phyloP scores from a whole-genome alignment of 2,329 filamentous ascomycete genomes.

The Nigrospora osmanthi region DNA sequence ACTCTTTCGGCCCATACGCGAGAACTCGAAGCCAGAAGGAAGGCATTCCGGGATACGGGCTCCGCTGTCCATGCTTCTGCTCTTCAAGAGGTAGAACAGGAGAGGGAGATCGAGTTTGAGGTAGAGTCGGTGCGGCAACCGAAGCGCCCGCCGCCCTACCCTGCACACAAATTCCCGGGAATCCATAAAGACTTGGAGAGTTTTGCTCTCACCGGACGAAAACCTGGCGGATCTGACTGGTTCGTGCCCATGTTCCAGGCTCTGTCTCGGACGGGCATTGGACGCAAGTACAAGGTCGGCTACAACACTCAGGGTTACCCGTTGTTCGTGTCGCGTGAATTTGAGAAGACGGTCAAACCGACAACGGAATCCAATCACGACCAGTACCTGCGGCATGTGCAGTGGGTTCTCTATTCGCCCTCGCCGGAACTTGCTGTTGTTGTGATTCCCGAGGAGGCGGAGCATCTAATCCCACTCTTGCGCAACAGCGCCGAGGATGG shows the following conservation, averaged over 20 bases:
- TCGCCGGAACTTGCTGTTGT: slow-evolving; percentile 40
- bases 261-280: slow-evolving; percentile 25
- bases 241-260: slow-evolving; percentile 33
- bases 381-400: slow-evolving; percentile 36
- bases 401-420: slow-evolving; percentile 52
- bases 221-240: slow-evolving; percentile 25
- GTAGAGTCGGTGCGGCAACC: slow-evolving; percentile 49
- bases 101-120: slow-evolving; percentile 51
- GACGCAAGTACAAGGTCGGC: slow-evolving; percentile 22
- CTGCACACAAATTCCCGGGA: slow-evolving; percentile 30
- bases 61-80: slow-evolving; percentile 38
- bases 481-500: slow-evolving; percentile 3
- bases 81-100: slow-evolving; percentile 52
- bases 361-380: slow-evolving; percentile 17
- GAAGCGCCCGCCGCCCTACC: slow-evolving; percentile 34
- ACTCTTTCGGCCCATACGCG: slow-evolving; percentile 16
- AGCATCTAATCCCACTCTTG: slow-evolving; percentile 41
- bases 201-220: slow-evolving; percentile 36
- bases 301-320: slow-evolving; percentile 6
- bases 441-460: slow-evolving; percentile 55
- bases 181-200: slow-evolving; percentile 37
- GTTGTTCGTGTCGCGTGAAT: slow-evolving; percentile 36
- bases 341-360: slow-evolving; percentile 33
- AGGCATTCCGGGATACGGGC: slow-evolving; percentile 25
- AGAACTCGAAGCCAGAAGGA: slow-evolving; percentile 23